A percentile compares a stretch with the other conserved stretches of the same genome.
Conservation (phyloP, 208 protist genomes). For the Phytomonas sp. region DNA sequence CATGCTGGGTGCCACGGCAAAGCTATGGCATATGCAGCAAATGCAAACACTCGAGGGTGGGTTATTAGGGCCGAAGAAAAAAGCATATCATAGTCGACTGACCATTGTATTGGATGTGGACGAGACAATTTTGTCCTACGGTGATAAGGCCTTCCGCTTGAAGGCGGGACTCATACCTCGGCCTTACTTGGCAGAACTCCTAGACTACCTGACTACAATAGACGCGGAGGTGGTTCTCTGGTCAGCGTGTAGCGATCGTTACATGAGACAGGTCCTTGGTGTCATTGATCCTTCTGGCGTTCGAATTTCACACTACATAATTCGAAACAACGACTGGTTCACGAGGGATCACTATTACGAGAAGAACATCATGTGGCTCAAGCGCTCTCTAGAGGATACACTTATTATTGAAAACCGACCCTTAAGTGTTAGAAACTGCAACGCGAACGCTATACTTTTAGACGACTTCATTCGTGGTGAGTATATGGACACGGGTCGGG, state of each 20-base stretch:
- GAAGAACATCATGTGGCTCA: constrained; percentile 83
- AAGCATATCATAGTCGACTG: constrained; percentile 67
- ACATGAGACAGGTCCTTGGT: constrained; percentile 79
- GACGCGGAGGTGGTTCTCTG: constrained; percentile 87
- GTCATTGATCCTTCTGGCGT: constrained; percentile 76
- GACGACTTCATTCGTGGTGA: constrained; percentile 86
- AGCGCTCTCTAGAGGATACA: constrained; percentile 68
- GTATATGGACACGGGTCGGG: constrained; percentile 85
- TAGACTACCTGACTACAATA: constrained; percentile 80
- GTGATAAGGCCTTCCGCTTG: constrained; percentile 85
- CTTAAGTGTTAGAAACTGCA: constrained; percentile 77
- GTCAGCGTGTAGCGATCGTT: constrained; percentile 77
- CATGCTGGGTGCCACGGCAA: constrained; percentile 27
- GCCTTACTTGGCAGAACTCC: constrained; percentile 76
- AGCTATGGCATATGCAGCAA: constrained; percentile 59
- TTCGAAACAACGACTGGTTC: constrained; percentile 63
- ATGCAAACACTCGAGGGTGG: constrained; percentile 29
- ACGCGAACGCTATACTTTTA: constrained; percentile 80
- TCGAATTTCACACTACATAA: constrained; percentile 73
- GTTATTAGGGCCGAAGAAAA: constrained; percentile 75
- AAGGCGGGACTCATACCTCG: constrained; percentile 71
- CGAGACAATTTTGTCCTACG: constrained; percentile 85
- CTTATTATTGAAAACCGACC: constrained; percentile 82
- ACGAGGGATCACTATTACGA: constrained; percentile 82
- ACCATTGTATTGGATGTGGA: constrained; percentile 86